Evolutionary conservation across 495 filamentous ascomycete genomes (phyloP).

Genomic region (Hapsidospora chrysogenum): DNA sequence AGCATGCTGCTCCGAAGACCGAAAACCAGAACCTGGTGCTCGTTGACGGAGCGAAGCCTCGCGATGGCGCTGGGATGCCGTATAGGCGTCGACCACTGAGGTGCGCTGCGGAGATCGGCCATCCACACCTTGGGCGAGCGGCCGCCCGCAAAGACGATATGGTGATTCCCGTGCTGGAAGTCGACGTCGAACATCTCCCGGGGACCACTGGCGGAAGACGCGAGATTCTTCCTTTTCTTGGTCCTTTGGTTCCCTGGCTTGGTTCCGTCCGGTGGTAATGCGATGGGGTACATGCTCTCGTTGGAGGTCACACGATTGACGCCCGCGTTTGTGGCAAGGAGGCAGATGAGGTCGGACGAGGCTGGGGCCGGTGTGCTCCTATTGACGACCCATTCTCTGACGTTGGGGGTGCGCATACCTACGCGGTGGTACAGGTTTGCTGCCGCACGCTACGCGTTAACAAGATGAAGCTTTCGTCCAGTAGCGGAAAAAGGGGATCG

Average conservation of each 20-base stretch:
- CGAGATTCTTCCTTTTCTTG: too few species aligned
- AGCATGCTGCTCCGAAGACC: slow-evolving; percentile 17
- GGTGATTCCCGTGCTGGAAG: slow-evolving; percentile 10
- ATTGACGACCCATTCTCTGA: slow-evolving; percentile 3
- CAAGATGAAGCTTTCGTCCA: too few species aligned
- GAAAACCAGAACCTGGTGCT: slow-evolving; percentile 19
- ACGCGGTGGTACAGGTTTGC: not conserved
- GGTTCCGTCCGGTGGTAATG: too few species aligned
- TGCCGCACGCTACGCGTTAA: not conserved
- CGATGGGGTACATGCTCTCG: not conserved
- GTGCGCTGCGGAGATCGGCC: slow-evolving; percentile 13
- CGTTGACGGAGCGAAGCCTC: slow-evolving; percentile 13
- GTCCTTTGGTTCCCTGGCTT: too few species aligned
- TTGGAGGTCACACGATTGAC: slow-evolving; percentile 5
- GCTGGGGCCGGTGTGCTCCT: slow-evolving; percentile 8
- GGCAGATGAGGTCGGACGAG: slow-evolving; percentile 8
- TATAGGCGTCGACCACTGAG: slow-evolving; percentile 7
- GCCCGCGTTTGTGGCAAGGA: too few species aligned
- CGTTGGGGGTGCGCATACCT: not conserved
- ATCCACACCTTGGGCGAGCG: slow-evolving; percentile 15
- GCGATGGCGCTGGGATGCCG: slow-evolving; percentile 9
- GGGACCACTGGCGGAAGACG: not conserved
- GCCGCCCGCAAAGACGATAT: slow-evolving; percentile 18
- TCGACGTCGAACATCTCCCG: slow-evolving; percentile 8
- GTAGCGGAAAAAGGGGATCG: slow-evolving; percentile 2